phyloP scores from a whole-genome alignment of 2,329 filamentous ascomycete genomes.

The Macroventuria anomochaeta region DNA sequence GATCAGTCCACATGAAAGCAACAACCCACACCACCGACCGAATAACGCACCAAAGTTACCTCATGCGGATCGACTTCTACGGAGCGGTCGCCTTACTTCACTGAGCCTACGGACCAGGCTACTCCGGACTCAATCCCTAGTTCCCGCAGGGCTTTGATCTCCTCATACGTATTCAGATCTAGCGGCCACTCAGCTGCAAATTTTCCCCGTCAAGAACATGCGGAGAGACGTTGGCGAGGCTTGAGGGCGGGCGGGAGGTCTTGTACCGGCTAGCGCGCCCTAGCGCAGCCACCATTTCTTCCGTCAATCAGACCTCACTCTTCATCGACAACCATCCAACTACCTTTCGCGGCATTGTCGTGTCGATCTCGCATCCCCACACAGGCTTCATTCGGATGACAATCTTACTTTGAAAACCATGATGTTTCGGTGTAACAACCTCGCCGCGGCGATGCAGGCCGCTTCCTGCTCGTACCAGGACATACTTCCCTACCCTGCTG shows the following conservation, averaged over 20 bases:
- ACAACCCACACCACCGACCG: not conserved
- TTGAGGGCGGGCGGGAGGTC: constrained; percentile 9
- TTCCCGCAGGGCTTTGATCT: constrained; percentile 1
- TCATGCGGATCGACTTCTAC: not conserved
- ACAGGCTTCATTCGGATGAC: not conserved
- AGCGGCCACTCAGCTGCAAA: constrained; percentile 7
- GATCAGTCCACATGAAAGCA: not conserved
- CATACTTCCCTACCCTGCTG: constrained; percentile 1
- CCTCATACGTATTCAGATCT: not conserved
- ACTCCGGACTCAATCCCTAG: constrained; percentile 17
- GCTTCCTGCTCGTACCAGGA: constrained; percentile 5
- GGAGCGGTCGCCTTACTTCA: constrained; percentile 7
- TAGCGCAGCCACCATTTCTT: constrained; percentile 36
- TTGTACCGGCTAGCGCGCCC: constrained; percentile 5
- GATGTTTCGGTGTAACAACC: not conserved
- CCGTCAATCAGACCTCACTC: constrained; percentile 30
- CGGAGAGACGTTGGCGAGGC: constrained; percentile 18
- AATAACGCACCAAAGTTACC: not conserved
- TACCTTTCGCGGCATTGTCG: not conserved
- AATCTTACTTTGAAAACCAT: not conserved
- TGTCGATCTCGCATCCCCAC: not conserved
- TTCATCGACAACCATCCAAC: not conserved
- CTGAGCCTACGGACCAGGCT: constrained; percentile 5
- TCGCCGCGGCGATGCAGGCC: constrained; percentile 1
- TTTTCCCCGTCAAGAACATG: constrained; percentile 19